Evolutionary conservation across 345 rosid genomes (phyloP), one percentile per base, ranked within the genome.

Genomic region (Fremontodendron californicum): DNA sequence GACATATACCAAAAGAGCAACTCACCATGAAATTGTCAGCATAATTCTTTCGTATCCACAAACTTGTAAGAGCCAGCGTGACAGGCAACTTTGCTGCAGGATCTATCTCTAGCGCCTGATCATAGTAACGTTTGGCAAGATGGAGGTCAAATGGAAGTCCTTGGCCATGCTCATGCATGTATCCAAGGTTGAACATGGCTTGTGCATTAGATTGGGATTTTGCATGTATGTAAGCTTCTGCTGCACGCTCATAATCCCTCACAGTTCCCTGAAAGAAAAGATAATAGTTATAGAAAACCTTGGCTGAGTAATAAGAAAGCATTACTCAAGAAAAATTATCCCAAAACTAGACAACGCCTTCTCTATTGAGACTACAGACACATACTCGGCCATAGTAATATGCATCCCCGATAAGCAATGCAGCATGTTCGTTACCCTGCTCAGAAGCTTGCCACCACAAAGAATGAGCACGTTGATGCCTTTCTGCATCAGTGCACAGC

Each of bases 391-490:
- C 65, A 29, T 60, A 60, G 39, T 60, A 60, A 60, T 60, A 60
- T 60, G 65, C 65, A 29, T 60, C 65, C 19, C 65, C 67, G 33
- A 62, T 62, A 62, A 62, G 42, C 5, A 62, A 62, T 18, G 99
- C 99, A 64, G 99, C 99, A 84, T 96, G 98, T 76, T 94, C 98
- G 77, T 96, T 96, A 39, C 99, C 99, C 88, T 92, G 99, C 85
- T 96, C 97, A n/a, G 99, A 92, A 85, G 99, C 98, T 83, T 93
- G 97, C 98, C 97, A 94, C 99, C 99, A 96, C 77, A 96, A 82
- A 71, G 92, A 89, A 86, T 96, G 98, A 49, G 98, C 94, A 54
- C 95, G 87, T 68, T 94, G 93, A 85, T 94, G 97, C 78, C 94
- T 92, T 84, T 96, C 99, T 23, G 86, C 87, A 84, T 91, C 97